These are phyloP conservation scores for Aegilops sharonensis DNA, from an alignment of 176 grass and related monocot genomes.

Conservation along the genomic window DNA sequence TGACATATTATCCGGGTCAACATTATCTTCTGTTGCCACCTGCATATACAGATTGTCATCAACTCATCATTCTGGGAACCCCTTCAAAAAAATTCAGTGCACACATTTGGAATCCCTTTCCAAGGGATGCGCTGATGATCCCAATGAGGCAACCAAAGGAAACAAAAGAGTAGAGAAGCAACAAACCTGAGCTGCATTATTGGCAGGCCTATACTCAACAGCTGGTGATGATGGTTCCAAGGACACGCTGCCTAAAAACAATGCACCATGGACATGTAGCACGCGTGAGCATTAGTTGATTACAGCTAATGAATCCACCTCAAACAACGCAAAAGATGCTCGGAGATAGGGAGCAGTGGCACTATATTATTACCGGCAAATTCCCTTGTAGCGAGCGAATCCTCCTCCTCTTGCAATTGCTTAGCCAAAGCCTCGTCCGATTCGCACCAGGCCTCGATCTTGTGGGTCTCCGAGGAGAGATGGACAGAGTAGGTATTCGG, in stretches of 20 bases:
- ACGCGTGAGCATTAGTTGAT: conserved; percentile 17
- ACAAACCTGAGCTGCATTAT: conserved; percentile 56
- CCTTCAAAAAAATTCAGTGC: background rate
- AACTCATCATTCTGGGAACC: background rate
- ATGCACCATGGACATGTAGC: conserved; percentile 25
- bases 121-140: background rate
- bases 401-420: conserved; percentile 69
- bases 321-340: conserved; percentile 31
- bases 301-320: conserved; percentile 47
- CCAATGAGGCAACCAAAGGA: background rate
- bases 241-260: conserved; percentile 36
- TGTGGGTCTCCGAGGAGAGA: conserved; percentile 48
- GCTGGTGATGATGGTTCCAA: conserved; percentile 46
- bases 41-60: conserved; percentile 10
- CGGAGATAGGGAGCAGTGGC: background rate
- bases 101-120: conserved; percentile 5
- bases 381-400: conserved; percentile 35
- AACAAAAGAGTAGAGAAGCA: conserved; percentile 28
- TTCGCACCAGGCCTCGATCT: conserved; percentile 42
- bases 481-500: conserved; percentile 34
- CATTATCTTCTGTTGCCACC: conserved; percentile 52
- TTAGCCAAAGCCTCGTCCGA: conserved; percentile 75
- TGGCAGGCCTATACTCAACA: conserved; percentile 37
- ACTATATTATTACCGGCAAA: conserved; percentile 40
- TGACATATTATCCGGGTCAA: conserved; percentile 81